phyloP scores from a whole-genome alignment of 2,329 filamentous ascomycete species.

The Penicillium sumatraense region DNA sequence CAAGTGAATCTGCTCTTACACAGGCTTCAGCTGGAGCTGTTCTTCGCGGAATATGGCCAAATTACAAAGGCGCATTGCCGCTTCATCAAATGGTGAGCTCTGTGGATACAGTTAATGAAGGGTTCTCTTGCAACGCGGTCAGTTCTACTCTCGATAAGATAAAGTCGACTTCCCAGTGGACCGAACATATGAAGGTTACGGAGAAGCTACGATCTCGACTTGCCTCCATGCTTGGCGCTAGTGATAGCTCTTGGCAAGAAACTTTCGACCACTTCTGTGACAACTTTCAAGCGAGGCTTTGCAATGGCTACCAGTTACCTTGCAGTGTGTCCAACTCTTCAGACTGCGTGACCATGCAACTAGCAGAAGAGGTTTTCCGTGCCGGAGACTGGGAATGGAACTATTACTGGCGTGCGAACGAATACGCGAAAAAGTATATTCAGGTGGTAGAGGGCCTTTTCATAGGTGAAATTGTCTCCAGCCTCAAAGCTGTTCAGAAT shows the following conservation, averaged over 20 bases:
- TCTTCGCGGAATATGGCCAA: constrained; percentile 44
- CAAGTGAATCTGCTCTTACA: constrained; percentile 41
- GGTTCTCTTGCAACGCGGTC: constrained; percentile 38
- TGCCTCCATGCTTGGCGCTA: constrained; percentile 38
- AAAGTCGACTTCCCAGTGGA: constrained; percentile 38
- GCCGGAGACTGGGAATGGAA: constrained; percentile 50
- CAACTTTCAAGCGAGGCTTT: constrained; percentile 47
- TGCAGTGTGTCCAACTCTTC: constrained; percentile 34
- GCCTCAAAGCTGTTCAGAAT: constrained; percentile 33
- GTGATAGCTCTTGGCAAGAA: constrained; percentile 33
- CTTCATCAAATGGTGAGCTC: constrained; percentile 43
- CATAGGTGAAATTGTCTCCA: constrained; percentile 41
- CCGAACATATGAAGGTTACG: constrained; percentile 41
- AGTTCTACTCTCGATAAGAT: constrained; percentile 28
- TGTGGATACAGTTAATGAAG: constrained; percentile 43
- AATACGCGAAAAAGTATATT: constrained; percentile 41
- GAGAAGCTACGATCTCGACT: constrained; percentile 32
- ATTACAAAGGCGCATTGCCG: constrained; percentile 36
- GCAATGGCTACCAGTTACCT: constrained; percentile 44
- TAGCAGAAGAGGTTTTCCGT: constrained; percentile 44
- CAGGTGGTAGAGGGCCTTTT: constrained; percentile 44
- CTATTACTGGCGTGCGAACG: constrained; percentile 44
- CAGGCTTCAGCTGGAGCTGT: constrained; percentile 44
- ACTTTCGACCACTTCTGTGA: constrained; percentile 48
- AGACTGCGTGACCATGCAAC: constrained; percentile 36